These are phyloP conservation scores for Myriangium duriaei DNA, from an alignment of 2,329 filamentous ascomycete species.

Conservation along the genomic window DNA sequence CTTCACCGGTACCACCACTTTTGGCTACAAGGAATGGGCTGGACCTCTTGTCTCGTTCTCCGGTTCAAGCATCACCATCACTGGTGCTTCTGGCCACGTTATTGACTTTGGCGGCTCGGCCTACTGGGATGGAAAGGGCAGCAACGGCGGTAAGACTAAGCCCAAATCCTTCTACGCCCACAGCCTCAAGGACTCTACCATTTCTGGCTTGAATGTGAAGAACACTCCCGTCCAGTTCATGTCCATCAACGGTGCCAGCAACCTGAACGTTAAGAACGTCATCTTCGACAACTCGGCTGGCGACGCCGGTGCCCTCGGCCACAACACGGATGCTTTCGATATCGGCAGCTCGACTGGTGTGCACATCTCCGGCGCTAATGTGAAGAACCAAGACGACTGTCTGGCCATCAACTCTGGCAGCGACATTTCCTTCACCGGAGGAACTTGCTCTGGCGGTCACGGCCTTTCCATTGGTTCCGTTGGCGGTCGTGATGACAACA, in stretches of 20 bases:
- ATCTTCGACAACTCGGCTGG: conserved; percentile 47
- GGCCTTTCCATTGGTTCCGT: conserved; percentile 45
- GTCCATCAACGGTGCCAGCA: conserved; percentile 32
- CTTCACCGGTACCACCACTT: conserved; percentile 55
- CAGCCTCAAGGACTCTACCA: conserved; percentile 37
- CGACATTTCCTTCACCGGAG: conserved; percentile 30
- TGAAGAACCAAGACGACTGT: conserved; percentile 22
- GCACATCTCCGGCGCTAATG: conserved; percentile 16
- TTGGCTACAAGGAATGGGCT: conserved; percentile 52
- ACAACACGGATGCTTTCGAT: conserved; percentile 23
- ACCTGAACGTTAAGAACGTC: conserved; percentile 37
- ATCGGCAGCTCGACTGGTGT: conserved; percentile 16
- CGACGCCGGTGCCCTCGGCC: conserved; percentile 22
- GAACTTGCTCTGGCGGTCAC: conserved; percentile 37
- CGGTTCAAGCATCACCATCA: conserved; percentile 43
- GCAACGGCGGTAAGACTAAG: conserved; percentile 49
- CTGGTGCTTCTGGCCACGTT: conserved; percentile 38
- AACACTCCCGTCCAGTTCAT: conserved; percentile 45
- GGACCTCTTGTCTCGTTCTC: conserved; percentile 52
- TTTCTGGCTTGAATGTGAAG: conserved; percentile 38
- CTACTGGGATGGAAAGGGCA: conserved; percentile 52
- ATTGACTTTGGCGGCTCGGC: conserved; percentile 44
- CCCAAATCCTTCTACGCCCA: conserved; percentile 52
- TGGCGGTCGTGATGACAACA: conserved; percentile 40
- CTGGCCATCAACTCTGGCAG: conserved; percentile 25